These are phyloP conservation scores for Exophiala lecanii-corni DNA, from an alignment of 2,329 filamentous ascomycete species.

Conservation along the genomic window DNA sequence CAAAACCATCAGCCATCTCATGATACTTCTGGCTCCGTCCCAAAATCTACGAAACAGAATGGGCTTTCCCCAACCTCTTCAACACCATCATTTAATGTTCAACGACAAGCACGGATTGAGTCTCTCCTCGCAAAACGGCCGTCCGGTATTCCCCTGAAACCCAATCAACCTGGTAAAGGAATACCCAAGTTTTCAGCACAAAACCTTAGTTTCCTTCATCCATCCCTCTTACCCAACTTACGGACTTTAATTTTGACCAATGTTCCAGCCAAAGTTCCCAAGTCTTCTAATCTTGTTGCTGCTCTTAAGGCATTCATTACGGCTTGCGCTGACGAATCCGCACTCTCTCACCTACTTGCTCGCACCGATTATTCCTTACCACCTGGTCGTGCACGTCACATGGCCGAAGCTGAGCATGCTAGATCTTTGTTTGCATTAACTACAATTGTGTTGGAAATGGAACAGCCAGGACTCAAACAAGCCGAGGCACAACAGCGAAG, in stretches of 20 bases:
- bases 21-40: neutral
- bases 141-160: slow-evolving; percentile 17
- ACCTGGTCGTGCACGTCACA: slow-evolving; percentile 49
- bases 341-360: slow-evolving; percentile 50
- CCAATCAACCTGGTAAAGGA: slow-evolving; percentile 2
- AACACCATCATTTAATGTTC: slow-evolving; percentile 10
- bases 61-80: neutral
- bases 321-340: slow-evolving; percentile 52
- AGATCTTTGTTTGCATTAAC: slow-evolving; percentile 51
- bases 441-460: slow-evolving; percentile 54
- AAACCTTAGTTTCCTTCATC: slow-evolving; percentile 44
- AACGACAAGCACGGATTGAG: slow-evolving; percentile 33
- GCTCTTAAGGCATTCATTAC: slow-evolving; percentile 52
- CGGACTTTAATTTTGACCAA: slow-evolving; percentile 54
- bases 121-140: slow-evolving; percentile 37
- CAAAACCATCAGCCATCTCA: neutral
- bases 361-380: slow-evolving; percentile 55
- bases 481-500: slow-evolving; percentile 10
- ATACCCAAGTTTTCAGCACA: slow-evolving; percentile 28
- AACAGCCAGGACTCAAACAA: slow-evolving; percentile 28
- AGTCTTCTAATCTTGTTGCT: slow-evolving; percentile 38
- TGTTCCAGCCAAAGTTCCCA: slow-evolving; percentile 44
- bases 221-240: slow-evolving; percentile 51
- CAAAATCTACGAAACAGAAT: no score
- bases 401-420: slow-evolving; percentile 46